phyloP scores from a whole-genome alignment of 139 green algal species.

The Tetradesmus obliquus region DNA sequence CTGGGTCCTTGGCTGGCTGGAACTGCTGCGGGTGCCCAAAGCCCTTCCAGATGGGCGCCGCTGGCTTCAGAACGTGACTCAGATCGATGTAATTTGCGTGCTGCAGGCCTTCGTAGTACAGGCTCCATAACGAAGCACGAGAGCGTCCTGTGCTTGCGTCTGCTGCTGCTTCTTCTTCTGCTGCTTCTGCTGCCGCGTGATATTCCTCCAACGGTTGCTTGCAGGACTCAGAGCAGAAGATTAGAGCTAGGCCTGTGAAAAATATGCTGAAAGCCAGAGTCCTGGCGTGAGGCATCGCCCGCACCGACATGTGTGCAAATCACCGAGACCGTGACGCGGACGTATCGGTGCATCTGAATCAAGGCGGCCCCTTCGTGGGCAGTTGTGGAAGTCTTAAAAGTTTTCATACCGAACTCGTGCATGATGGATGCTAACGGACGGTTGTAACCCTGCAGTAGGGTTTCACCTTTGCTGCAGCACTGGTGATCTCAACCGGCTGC shows the following conservation, averaged over 20 bases:
- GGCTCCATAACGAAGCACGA: background rate
- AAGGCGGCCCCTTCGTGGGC: too few relatives aligned
- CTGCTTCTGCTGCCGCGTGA: background rate
- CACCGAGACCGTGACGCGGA: background rate
- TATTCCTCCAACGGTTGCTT: background rate
- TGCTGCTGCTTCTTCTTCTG: background rate
- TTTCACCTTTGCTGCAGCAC: too few relatives aligned
- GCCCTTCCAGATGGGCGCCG: background rate
- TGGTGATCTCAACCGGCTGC: too few relatives aligned
- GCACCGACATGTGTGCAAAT: background rate
- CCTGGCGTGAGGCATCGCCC: background rate
- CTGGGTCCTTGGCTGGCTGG: constrained; percentile 3
- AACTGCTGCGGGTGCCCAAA: constrained; percentile 3
- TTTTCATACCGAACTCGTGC: too few relatives aligned
- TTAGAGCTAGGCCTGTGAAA: background rate
- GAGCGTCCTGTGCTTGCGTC: background rate
- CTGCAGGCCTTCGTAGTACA: background rate
- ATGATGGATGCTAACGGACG: too few relatives aligned
- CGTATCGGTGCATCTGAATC: too few relatives aligned
- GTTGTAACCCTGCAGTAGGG: too few relatives aligned
- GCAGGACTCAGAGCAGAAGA: background rate
- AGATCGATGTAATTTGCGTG: constrained; percentile 23
- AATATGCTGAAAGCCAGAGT: background rate
- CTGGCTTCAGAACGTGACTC: constrained; percentile 3
- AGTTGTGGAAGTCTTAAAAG: too few relatives aligned